Conservation (phyloP, 228 moss, liverwort and hornwort genomes). For the Sphagnum fallax region DNA sequence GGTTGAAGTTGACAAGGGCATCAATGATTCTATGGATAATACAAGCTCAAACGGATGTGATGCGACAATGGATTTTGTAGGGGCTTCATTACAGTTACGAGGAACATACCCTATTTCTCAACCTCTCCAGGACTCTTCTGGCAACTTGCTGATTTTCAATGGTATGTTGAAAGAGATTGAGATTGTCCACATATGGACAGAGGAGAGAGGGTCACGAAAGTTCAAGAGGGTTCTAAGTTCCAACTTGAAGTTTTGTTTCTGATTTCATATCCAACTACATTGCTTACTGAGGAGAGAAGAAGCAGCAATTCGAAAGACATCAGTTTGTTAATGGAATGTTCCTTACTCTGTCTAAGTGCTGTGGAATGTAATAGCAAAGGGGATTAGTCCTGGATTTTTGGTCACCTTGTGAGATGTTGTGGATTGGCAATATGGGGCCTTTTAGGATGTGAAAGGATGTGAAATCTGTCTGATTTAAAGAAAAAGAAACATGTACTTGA, state of each 20-base stretch:
- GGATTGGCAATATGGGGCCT: no score
- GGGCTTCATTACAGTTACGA: slow-evolving; percentile 76
- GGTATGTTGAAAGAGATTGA: slow-evolving; percentile 25
- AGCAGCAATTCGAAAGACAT: no score
- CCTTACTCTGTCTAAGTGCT: no score
- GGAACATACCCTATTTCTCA: slow-evolving; percentile 63
- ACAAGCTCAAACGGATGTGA: not conserved
- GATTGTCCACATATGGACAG: not conserved
- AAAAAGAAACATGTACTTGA: no score
- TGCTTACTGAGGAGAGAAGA: no score
- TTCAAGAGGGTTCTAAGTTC: not conserved
- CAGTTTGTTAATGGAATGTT: no score
- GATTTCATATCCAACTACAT: no score
- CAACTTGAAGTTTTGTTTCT: not conserved
- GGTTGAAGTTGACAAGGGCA: slow-evolving; percentile 12
- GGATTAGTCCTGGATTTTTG: no score
- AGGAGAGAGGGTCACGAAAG: not conserved
- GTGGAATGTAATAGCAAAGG: no score
- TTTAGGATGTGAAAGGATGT: no score
- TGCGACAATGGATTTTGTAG: slow-evolving; percentile 46
- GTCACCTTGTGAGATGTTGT: no score
- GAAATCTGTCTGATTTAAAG: no score
- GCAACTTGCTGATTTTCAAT: slow-evolving; percentile 79
- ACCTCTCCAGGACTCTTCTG: slow-evolving; percentile 58
- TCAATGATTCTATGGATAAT: slow-evolving; percentile 9